Base-by-base conservation (phyloP, 306 rosid species). In the Quercus bicolor region DNA sequence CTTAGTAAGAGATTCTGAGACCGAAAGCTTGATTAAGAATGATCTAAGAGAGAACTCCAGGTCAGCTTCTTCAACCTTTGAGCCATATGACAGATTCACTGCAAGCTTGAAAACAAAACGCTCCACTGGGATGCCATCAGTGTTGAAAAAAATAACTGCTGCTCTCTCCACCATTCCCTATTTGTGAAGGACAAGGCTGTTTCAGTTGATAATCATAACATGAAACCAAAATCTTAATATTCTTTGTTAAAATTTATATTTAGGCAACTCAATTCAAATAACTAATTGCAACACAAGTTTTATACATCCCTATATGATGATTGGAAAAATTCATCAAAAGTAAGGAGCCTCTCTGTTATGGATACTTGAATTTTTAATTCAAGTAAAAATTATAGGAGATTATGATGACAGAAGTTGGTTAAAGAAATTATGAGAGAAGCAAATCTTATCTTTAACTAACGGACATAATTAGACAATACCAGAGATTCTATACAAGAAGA, bases 111-210 rank as follows among this genome's bases (percentile, higher is more conserved):
- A 95, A 73, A 89, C 74, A 76, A 91, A 95, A 82, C 91, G 84
- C 88, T 95, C 98, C 66, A 84, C 24, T 8, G 91, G 94, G 78
- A 83, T 72, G 51, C 84, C 57, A 13, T 87, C 88, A 55, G 83
- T 29, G 55, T 80, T 77, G 80, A 83, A 91, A 88, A 93, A 90
- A 73, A 90, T 85, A 76, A 95, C 94, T 28, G 89, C 96, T 59
- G 89, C 91, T 82, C 94, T 88, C 59, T 95, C 98, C 69, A 95
- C 97, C 82, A 90, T 56, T 53, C 93, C 97, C 98, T 94, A 75
- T 77, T 24, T 33, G 51, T 28, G 77, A 83, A 75, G 29, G 56
- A 52, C 60, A 85, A 26, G 68, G 26, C 52, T 15, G 21, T 73
- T 76, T 54, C 51, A 59, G 70, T 51, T 26, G 59, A 53, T 12